Evolutionary conservation across 257 asterid species (phyloP).

Genomic region (Scutellaria barbata): DNA sequence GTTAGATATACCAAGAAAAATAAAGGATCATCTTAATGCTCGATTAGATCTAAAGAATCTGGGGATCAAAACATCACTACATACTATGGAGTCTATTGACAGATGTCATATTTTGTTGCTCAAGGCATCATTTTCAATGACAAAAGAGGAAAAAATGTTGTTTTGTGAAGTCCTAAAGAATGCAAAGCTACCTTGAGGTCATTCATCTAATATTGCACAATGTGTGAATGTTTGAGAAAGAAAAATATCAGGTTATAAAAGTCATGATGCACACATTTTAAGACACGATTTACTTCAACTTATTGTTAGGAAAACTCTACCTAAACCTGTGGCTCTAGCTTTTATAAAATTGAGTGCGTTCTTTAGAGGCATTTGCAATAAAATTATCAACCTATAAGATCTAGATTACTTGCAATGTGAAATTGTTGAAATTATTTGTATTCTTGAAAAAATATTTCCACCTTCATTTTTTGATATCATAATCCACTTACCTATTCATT

Average conservation of each 20-base stretch:
- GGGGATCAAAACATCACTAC: background rate
- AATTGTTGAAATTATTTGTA: conserved; percentile 1
- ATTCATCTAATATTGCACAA: conserved; percentile 8
- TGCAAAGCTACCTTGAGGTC: background rate
- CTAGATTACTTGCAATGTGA: background rate
- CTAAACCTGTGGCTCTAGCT: no score
- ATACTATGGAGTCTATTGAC: background rate
- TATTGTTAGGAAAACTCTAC: conserved; percentile 1
- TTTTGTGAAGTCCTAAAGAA: conserved; percentile 9
- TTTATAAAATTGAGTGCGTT: conserved; percentile 6
- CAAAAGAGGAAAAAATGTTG: background rate
- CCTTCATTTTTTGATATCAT: no score
- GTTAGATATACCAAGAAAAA: no score
- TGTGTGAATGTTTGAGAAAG: background rate
- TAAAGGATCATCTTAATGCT: no score
- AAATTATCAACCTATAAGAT: background rate
- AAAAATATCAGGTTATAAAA: background rate
- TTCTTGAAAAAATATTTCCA: conserved; percentile 17
- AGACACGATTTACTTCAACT: conserved; percentile 7
- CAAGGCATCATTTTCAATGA: conserved; percentile 14
- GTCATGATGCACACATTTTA: background rate
- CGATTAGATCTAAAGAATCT: background rate
- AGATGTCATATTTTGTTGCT: background rate
- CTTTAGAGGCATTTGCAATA: conserved; percentile 13
- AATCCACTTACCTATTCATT: no score